Evolutionary conservation across 2,329 filamentous ascomycete species (phyloP).

Genomic region (Pyricularia pennisetigena): DNA sequence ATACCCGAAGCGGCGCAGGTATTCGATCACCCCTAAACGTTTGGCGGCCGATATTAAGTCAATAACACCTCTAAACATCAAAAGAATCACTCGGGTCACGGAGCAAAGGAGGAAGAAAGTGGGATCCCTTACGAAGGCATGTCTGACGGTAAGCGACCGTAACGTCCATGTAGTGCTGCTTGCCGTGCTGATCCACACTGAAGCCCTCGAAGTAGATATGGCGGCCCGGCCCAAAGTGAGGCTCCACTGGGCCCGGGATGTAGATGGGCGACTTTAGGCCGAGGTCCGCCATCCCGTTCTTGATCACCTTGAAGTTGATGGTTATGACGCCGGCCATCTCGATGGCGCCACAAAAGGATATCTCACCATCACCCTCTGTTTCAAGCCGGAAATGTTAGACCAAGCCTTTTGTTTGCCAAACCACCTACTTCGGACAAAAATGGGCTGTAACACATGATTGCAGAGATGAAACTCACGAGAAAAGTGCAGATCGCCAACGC

Average conservation of each 20-base stretch:
- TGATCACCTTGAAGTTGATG: slow-evolving; percentile 82
- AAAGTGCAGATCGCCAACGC: slow-evolving; percentile 82
- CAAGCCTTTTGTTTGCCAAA: not conserved
- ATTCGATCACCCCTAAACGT: slow-evolving; percentile 58
- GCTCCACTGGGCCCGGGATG: slow-evolving; percentile 77
- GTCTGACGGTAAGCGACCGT: slow-evolving; percentile 82
- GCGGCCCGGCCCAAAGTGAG: slow-evolving; percentile 73
- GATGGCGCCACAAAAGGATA: slow-evolving; percentile 81
- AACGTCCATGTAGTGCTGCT: slow-evolving; percentile 82
- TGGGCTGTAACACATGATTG: not conserved
- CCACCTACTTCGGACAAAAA: too few relatives aligned
- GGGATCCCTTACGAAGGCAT: slow-evolving; percentile 37
- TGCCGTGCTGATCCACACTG: slow-evolving; percentile 77
- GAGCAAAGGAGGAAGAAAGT: not conserved
- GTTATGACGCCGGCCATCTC: slow-evolving; percentile 84
- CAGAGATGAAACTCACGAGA: slow-evolving; percentile 34
- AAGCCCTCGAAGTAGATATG: slow-evolving; percentile 87
- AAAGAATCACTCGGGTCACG: not conserved
- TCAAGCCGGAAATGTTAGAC: not conserved
- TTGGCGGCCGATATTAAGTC: not conserved
- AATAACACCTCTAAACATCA: not conserved
- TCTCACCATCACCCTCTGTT: slow-evolving; percentile 75
- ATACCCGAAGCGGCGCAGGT: slow-evolving; percentile 64
- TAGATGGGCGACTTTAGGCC: slow-evolving; percentile 79
- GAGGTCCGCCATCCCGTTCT: slow-evolving; percentile 64